Conservation (phyloP, 805 yeast genomes). For the Schizosaccharomyces lindneri region DNA sequence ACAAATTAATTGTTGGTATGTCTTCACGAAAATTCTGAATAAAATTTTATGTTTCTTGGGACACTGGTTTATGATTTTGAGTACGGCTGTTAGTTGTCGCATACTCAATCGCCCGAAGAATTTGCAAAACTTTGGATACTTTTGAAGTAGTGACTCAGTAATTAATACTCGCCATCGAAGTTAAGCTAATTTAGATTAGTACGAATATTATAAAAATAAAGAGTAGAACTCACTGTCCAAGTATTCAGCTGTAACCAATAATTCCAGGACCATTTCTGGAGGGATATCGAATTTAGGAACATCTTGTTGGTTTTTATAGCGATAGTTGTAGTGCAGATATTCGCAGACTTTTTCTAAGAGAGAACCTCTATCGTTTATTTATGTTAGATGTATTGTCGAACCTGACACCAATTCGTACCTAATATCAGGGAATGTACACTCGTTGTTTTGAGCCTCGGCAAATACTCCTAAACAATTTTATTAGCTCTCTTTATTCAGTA, state of each 20-base stretch:
- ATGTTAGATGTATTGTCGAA: neutral
- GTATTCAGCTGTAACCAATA: conserved; percentile 80
- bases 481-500: neutral
- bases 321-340: conserved; percentile 50
- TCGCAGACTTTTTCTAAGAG: conserved; percentile 62
- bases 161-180: no score
- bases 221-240: conserved; percentile 23
- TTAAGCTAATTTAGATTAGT: no score
- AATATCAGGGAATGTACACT: conserved; percentile 17
- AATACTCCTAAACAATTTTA: conserved; percentile 15
- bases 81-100: no score
- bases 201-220: no score
- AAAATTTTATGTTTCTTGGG: no score
- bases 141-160: no score
- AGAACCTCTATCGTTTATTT: conserved; percentile 23
- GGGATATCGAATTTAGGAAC: conserved; percentile 79
- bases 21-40: no score
- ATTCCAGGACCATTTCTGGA: conserved; percentile 77
- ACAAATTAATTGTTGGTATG: no score
- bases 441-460: conserved; percentile 32
- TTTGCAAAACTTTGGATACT: no score
- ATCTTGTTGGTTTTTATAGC: conserved; percentile 26
- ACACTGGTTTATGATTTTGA: no score
- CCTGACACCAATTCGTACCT: neutral
- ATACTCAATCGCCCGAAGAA: no score